Evolutionary conservation across 2,329 filamentous ascomycete genomes (phyloP), one percentile per base, ranked within the genome.

Genomic region (Xylariaceae sp.): DNA sequence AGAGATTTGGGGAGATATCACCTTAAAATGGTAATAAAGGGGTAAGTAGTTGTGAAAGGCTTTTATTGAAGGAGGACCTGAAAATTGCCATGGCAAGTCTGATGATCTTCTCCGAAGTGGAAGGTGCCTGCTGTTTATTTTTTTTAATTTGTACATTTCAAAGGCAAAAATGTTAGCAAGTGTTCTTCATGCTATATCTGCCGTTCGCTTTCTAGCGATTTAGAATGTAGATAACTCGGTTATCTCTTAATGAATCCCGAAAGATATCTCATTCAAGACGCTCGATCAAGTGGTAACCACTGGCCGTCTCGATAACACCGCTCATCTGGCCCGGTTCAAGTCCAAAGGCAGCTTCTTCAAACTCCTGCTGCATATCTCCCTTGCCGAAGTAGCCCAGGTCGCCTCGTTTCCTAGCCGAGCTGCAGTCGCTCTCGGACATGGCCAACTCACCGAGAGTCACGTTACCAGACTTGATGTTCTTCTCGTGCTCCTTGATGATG

Each of bases 321-420:
- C 92, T 97, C 71, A 97, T 86, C 76, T 97, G 85, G 39, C 92
- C 92, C 1, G 88, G 87, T 74, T 92, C 83, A 57, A 99, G 80
- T n/a, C 83, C 87, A 77, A 99, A 99, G 1, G 94, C 89, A 3
- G 92, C 92, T 58, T 97, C 91, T 77, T 99, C 94, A 71, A 99
- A 99, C 76, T 97, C 93, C 79, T 92, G 93, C 74, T 99, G 94
- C 94, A 99, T 99, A 71, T 97, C 93, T 34, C 92, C 91, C 69
- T 83, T 87, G 58, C 91, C 92, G 74, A 99, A 99, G 76, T 92
- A 96, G 17, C 94, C 94, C 78, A 99, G 78, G 73, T 99, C 94
- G 59, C 94, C 94, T 66, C 87, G 85, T 82, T 97, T 99, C 68
- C 92, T 85, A 35, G 94, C 92, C 68, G 92, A 97, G 75, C 90